Conservation (phyloP, 768 basidiomycete species). For the Leccinellum rugosiceps region DNA sequence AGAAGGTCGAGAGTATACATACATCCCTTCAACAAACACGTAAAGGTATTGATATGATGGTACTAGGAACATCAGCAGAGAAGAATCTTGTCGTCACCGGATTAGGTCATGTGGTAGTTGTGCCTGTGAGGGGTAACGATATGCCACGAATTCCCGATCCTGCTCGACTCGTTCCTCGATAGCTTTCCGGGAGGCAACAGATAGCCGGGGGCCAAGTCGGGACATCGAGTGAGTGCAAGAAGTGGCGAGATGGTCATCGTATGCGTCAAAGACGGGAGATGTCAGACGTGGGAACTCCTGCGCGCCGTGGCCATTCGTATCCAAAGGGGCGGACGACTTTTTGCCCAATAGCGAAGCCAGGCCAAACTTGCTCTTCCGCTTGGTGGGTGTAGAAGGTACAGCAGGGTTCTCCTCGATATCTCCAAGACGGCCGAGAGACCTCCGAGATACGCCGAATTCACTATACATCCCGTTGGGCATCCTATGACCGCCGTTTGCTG, state of each 20-base stretch:
- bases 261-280: conserved; percentile 42
- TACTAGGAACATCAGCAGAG: conserved; percentile 1
- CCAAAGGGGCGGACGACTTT: conserved; percentile 32
- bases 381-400: conserved; percentile 38
- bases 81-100: conserved; percentile 32
- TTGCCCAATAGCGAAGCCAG: conserved; percentile 66
- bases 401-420: conserved; percentile 30
- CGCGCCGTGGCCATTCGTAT: conserved; percentile 33
- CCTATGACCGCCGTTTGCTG: conserved; percentile 34
- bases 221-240: conserved; percentile 51
- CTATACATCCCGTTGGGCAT: conserved; percentile 48
- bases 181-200: conserved; percentile 64
- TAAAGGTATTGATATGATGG: conserved; percentile 2
- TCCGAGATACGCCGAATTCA: conserved; percentile 70
- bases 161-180: conserved; percentile 82
- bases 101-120: conserved; percentile 59
- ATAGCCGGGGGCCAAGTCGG: conserved; percentile 53
- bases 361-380: conserved; percentile 75
- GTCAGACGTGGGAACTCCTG: conserved; percentile 51
- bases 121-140: conserved; percentile 80
- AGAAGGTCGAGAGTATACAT: conserved; percentile 5
- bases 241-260: conserved; percentile 45
- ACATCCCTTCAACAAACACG: conserved; percentile 4
- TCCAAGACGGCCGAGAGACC: conserved; percentile 45
- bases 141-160: conserved; percentile 80